Conservation (phyloP, 2,329 filamentous ascomycete genomes). For the Monosporascus sp. region DNA sequence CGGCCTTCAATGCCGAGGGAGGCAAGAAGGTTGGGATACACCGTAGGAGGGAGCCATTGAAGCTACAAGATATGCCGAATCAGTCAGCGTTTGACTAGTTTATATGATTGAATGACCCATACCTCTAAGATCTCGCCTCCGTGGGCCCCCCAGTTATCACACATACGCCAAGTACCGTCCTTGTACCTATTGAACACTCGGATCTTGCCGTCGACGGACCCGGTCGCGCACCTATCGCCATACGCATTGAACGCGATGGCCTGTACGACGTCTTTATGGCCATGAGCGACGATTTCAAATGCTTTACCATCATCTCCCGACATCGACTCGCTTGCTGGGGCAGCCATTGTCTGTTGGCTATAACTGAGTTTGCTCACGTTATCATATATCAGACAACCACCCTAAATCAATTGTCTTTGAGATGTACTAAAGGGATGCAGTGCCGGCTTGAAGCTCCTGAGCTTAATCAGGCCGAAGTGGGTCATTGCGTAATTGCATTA, state of each 20-base stretch:
- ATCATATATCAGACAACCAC: too few species aligned
- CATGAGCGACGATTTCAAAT: slow-evolving; percentile 64
- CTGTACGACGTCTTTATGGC: slow-evolving; percentile 75
- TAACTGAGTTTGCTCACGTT: too few species aligned
- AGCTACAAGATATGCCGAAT: slow-evolving; percentile 49
- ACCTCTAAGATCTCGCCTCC: slow-evolving; percentile 87
- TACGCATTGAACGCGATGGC: slow-evolving; percentile 88
- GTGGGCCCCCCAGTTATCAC: slow-evolving; percentile 86
- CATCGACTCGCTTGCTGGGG: neutral
- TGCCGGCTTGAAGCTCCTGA: too few species aligned
- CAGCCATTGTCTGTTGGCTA: neutral
- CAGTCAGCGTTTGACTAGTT: neutral
- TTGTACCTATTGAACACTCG: slow-evolving; percentile 85
- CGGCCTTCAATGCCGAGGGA: slow-evolving; percentile 86
- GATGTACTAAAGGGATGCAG: too few species aligned
- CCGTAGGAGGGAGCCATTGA: slow-evolving; percentile 88
- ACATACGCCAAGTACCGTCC: slow-evolving; percentile 71
- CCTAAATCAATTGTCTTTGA: too few species aligned
- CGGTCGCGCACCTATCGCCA: slow-evolving; percentile 85
- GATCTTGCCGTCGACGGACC: slow-evolving; percentile 87
- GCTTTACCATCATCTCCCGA: slow-evolving; percentile 40
- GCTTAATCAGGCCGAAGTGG: too few species aligned
- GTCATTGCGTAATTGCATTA: too few species aligned
- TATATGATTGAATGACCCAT: slow-evolving; percentile 25
- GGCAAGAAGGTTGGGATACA: slow-evolving; percentile 79